These are phyloP conservation scores for Penicillium arizonense DNA, from an alignment of 495 filamentous ascomycete genomes.

Conservation along the genomic window DNA sequence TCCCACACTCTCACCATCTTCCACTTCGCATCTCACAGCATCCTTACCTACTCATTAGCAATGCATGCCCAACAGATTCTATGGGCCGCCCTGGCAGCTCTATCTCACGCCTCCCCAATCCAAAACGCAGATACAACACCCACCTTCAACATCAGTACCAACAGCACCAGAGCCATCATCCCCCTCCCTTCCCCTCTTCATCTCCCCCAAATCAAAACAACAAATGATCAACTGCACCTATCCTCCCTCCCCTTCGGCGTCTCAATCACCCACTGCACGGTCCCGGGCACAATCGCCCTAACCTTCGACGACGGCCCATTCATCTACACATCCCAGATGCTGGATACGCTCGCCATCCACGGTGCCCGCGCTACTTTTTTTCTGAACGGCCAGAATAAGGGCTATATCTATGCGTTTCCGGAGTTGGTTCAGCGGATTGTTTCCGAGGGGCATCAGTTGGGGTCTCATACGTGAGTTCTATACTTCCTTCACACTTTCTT, in stretches of 20 bases:
- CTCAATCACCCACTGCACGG: constrained; percentile 58
- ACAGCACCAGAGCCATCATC: background rate
- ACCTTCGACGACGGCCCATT: constrained; percentile 78
- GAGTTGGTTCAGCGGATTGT: constrained; percentile 60
- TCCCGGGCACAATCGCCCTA: constrained; percentile 60
- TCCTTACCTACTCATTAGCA: background rate
- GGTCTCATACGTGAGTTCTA: constrained; percentile 63
- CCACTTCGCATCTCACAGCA: background rate
- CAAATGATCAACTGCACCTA: background rate
- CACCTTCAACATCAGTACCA: background rate
- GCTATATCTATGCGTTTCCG: constrained; percentile 47
- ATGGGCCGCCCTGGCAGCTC: background rate
- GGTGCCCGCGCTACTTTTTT: constrained; percentile 71
- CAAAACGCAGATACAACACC: background rate
- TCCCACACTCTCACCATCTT: background rate
- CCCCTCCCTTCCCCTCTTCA: no score
- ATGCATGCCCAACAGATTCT: background rate
- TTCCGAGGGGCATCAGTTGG: constrained; percentile 69
- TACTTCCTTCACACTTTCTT: background rate
- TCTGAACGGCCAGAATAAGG: constrained; percentile 67
- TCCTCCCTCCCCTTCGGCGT: constrained; percentile 49
- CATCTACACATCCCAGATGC: constrained; percentile 59
- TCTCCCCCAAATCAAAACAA: no score
- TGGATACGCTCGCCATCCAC: constrained; percentile 61
- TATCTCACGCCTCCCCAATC: constrained; percentile 4